Conservation (phyloP, 768 basidiomycete genomes). For the Termitomyces sp. region DNA sequence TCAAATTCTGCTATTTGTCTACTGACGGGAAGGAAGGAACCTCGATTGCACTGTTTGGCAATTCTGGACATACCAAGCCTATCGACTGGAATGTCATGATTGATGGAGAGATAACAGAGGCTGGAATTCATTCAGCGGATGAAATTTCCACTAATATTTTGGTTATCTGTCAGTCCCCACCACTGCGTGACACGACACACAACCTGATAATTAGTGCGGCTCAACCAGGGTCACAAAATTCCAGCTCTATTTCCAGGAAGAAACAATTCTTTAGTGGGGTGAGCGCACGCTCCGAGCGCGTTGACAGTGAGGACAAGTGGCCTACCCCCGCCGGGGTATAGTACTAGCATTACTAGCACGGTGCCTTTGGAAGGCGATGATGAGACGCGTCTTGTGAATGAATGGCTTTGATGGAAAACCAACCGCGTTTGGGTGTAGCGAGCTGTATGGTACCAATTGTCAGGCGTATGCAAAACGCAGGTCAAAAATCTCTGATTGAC, state of each 20-base stretch:
- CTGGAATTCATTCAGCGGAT: background rate
- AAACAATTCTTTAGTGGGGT: background rate
- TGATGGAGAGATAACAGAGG: background rate
- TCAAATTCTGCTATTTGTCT: background rate
- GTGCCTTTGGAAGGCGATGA: no score
- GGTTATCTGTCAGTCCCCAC: background rate
- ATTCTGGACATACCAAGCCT: background rate
- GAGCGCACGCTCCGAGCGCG: no score
- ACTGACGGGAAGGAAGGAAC: background rate
- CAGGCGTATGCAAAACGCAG: no score
- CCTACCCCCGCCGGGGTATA: no score
- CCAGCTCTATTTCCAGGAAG: background rate
- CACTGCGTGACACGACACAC: background rate
- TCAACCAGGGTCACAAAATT: background rate
- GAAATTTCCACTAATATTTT: background rate
- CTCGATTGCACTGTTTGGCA: background rate
- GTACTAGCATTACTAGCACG: no score
- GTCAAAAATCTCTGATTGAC: no score
- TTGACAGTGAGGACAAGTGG: no score
- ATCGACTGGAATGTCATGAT: background rate
- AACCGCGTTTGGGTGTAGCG: no score
- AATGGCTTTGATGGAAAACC: no score
- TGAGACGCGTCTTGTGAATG: no score
- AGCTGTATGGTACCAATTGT: no score
- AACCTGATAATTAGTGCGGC: background rate